A percentile compares a stretch with the other conserved stretches of the same genome.
phyloP scores from a whole-genome alignment of 1,284 basidiomycete species.

The Papiliotrema laurentii region DNA sequence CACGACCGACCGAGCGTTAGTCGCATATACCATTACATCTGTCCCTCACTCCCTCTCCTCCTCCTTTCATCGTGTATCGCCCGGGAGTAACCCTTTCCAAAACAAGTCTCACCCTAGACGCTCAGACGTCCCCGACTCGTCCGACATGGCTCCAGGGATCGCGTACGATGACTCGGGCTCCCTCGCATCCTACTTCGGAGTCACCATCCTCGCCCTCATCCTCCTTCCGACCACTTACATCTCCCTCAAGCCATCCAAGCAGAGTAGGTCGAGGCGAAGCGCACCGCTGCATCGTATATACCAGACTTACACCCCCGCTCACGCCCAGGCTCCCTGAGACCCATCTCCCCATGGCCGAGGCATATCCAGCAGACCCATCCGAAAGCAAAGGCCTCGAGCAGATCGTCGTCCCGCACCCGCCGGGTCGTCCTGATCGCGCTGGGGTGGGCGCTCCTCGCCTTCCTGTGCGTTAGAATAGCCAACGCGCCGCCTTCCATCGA shows the following conservation, averaged over 20 bases:
- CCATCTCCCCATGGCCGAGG: conserved; percentile 29
- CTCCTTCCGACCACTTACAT: conserved; percentile 70
- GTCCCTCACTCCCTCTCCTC: neutral
- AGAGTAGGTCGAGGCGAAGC: conserved; percentile 13
- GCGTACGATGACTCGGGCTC: conserved; percentile 81
- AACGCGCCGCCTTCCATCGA: conserved; percentile 55
- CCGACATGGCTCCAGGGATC: conserved; percentile 40
- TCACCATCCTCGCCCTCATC: conserved; percentile 75
- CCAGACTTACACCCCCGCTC: conserved; percentile 46
- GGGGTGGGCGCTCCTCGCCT: conserved; percentile 73
- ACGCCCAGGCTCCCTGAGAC: conserved; percentile 40
- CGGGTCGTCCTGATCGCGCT: conserved; percentile 57
- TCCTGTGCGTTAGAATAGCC: conserved; percentile 64
- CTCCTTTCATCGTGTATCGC: too few relatives aligned
- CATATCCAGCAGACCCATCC: conserved; percentile 8
- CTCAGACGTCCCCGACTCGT: too few relatives aligned
- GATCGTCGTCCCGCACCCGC: conserved; percentile 24
- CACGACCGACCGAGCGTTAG: neutral
- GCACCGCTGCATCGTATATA: neutral
- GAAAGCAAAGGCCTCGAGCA: neutral
- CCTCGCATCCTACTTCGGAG: conserved; percentile 82
- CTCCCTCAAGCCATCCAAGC: conserved; percentile 40
- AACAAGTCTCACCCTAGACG: too few relatives aligned
- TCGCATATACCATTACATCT: neutral
- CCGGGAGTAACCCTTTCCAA: too few relatives aligned